Evolutionary conservation across 345 rosid genomes (phyloP).

Genomic region (Streptanthus diversifolius): DNA sequence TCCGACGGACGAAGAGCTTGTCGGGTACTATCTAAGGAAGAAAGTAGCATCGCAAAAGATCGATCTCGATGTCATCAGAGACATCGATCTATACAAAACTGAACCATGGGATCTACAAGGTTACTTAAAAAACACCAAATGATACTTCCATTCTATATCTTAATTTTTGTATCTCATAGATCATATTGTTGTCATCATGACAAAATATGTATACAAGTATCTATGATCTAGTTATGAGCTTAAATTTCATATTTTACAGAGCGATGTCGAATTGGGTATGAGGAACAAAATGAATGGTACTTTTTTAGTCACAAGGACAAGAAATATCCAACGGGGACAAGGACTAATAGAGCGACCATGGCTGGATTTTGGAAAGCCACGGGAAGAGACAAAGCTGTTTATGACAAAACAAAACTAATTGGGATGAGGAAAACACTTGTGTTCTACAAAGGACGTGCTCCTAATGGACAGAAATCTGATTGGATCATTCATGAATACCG

Average conservation of each 20-base stretch:
- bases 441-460: slow-evolving; percentile 96
- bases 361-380: slow-evolving; percentile 99
- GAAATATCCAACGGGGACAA: slow-evolving; percentile 95
- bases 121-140: slow-evolving; percentile 5
- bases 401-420: slow-evolving; percentile 74
- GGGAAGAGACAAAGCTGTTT: slow-evolving; percentile 90
- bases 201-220: not conserved
- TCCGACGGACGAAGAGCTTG: slow-evolving; percentile 94
- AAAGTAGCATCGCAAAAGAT: slow-evolving; percentile 89
- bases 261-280: slow-evolving; percentile 77
- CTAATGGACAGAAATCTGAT: slow-evolving; percentile 82
- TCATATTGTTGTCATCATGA: not conserved
- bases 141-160: not conserved
- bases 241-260: slow-evolving; percentile 37
- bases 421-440: slow-evolving; percentile 98
- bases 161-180: not conserved
- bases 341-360: slow-evolving; percentile 92
- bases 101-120: slow-evolving; percentile 99
- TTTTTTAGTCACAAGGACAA: slow-evolving; percentile 97
- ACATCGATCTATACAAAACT: slow-evolving; percentile 83
- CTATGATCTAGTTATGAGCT: not conserved
- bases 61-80: slow-evolving; percentile 91
- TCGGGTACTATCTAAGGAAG: slow-evolving; percentile 91
- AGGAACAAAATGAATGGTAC: slow-evolving; percentile 91
- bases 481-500: slow-evolving; percentile 98